Conservation (phyloP, 768 basidiomycete genomes). For the Phallus indusiatus region DNA sequence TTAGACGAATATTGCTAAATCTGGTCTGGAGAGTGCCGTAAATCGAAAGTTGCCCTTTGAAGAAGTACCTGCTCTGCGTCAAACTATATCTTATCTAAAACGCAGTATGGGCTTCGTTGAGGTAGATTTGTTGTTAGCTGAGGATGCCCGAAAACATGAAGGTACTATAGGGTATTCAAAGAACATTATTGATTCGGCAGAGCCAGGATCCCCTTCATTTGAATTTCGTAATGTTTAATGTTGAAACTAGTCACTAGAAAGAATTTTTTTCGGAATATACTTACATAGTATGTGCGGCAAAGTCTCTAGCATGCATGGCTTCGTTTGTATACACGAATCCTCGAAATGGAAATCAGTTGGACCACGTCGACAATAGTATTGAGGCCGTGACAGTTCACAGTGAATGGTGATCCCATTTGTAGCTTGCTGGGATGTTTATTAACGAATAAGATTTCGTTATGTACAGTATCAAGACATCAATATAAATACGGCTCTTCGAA, state of each 20-base stretch:
- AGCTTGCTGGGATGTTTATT: no score
- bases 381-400: no score
- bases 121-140: slow-evolving; percentile 60
- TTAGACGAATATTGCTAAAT: slow-evolving; percentile 75
- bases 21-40: slow-evolving; percentile 70
- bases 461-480: no score
- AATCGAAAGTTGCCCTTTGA: slow-evolving; percentile 76
- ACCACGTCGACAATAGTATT: no score
- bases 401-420: no score
- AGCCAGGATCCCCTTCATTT: slow-evolving; percentile 80
- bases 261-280: no score
- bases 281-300: no score
- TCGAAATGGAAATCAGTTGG: no score
- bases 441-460: no score
- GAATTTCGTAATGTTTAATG: slow-evolving; percentile 85
- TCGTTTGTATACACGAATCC: no score
- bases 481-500: no score
- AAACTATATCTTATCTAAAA: slow-evolving; percentile 73
- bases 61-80: slow-evolving; percentile 60
- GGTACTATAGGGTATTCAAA: slow-evolving; percentile 51
- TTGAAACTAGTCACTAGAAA: slow-evolving; percentile 19
- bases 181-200: slow-evolving; percentile 70
- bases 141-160: slow-evolving; percentile 50
- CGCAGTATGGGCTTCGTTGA: slow-evolving; percentile 62
- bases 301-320: no score